phyloP scores from a whole-genome alignment of 2,329 filamentous ascomycete species.

The Diaporthe australafricana region DNA sequence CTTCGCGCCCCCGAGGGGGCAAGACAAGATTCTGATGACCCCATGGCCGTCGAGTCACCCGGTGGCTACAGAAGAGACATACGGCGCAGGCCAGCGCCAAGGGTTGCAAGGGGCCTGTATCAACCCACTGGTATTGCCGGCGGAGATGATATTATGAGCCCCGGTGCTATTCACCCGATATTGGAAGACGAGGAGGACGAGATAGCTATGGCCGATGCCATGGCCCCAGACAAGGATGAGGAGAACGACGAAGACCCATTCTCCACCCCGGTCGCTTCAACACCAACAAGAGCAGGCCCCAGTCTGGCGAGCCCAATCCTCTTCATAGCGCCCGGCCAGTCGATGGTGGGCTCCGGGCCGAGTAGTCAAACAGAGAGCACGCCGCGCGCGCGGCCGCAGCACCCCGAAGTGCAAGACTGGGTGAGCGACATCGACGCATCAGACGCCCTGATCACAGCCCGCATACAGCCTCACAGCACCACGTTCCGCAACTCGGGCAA shows the following conservation, averaged over 20 bases:
- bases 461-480: slow-evolving; percentile 51
- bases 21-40: slow-evolving; percentile 45
- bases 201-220: slow-evolving; percentile 41
- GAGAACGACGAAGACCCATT: slow-evolving; percentile 58
- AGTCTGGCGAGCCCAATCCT: slow-evolving; percentile 40
- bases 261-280: slow-evolving; percentile 53
- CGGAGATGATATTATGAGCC: slow-evolving; percentile 32
- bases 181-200: slow-evolving; percentile 70
- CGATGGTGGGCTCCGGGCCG: slow-evolving; percentile 47
- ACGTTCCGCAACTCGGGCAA: slow-evolving; percentile 45
- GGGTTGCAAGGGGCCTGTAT: slow-evolving; percentile 51
- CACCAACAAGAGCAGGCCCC: slow-evolving; percentile 38
- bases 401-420: slow-evolving; percentile 70
- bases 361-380: slow-evolving; percentile 30
- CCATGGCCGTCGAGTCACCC: slow-evolving; percentile 41
- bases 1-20: slow-evolving; percentile 50
- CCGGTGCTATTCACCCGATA: slow-evolving; percentile 67
- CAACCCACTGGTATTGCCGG: slow-evolving; percentile 47
- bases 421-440: slow-evolving; percentile 67
- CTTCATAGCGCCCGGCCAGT: slow-evolving; percentile 51
- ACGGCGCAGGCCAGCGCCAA: slow-evolving; percentile 44
- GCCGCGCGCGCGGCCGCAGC: slow-evolving; percentile 44
- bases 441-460: slow-evolving; percentile 61
- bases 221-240: slow-evolving; percentile 39
- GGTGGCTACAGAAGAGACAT: slow-evolving; percentile 36